Conservation (phyloP, 2,329 filamentous ascomycete species). For the Trichoderma sp. region DNA sequence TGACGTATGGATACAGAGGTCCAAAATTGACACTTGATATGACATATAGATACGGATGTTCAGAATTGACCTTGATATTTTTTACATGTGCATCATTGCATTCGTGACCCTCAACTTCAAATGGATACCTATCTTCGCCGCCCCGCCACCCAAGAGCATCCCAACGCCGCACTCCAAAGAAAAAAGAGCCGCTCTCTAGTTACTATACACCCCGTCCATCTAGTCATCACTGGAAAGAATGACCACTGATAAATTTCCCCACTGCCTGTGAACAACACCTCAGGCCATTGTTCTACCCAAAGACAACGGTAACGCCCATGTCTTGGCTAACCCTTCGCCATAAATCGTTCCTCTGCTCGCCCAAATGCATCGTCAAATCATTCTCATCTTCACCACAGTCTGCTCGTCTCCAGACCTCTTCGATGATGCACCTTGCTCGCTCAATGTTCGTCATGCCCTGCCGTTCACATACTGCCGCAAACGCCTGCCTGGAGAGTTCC, state of each 20-base stretch:
- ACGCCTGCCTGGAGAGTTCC: conserved; percentile 53
- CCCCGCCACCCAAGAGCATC: not conserved
- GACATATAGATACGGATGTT: too few species aligned
- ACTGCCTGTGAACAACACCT: not conserved
- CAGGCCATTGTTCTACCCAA: conserved; percentile 49
- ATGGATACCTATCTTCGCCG: not conserved
- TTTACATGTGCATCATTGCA: not conserved
- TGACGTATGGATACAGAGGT: too few species aligned
- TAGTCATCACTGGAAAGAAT: not conserved
- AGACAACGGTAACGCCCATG: conserved; percentile 61
- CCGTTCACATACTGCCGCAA: conserved; percentile 55
- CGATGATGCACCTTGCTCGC: conserved; percentile 61
- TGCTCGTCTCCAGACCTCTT: conserved; percentile 62
- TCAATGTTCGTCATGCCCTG: conserved; percentile 69
- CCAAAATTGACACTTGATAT: too few species aligned
- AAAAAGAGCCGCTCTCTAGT: not conserved
- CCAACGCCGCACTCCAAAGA: not conserved
- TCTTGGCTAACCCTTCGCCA: conserved; percentile 62
- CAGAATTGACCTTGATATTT: too few species aligned
- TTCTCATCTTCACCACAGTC: conserved; percentile 41
- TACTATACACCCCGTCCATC: not conserved
- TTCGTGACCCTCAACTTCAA: not conserved
- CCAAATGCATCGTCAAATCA: conserved; percentile 33
- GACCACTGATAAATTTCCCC: not conserved
- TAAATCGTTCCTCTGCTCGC: conserved; percentile 42